Percentiles rank a stretch among this genome's conserved stretches.
Conservation (phyloP, 371 early-diverging fungal genomes). For the Rhizopus arrhizus region DNA sequence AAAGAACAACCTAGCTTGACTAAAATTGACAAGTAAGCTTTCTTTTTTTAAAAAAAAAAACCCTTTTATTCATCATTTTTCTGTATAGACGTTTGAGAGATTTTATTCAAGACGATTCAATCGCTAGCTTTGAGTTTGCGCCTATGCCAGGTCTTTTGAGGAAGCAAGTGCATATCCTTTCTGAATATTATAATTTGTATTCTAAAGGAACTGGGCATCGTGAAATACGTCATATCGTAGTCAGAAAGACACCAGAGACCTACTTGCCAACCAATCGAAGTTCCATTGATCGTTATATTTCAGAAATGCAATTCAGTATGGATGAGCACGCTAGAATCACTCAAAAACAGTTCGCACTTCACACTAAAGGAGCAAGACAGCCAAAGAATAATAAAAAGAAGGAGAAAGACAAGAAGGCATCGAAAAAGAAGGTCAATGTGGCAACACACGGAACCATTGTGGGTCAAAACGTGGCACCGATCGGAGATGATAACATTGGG, state of each 20-base stretch:
- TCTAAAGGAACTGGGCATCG: constrained; percentile 57
- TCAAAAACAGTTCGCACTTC: constrained; percentile 17
- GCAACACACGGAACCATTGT: constrained; percentile 65
- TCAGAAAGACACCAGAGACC: constrained; percentile 57
- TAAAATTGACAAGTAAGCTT: constrained; percentile 23
- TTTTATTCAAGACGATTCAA: constrained; percentile 41
- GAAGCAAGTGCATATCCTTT: constrained; percentile 56
- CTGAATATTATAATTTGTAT: constrained; percentile 53
- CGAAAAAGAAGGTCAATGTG: constrained; percentile 15
- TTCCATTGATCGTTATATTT: constrained; percentile 47
- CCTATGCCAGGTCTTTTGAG: constrained; percentile 59
- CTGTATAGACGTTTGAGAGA: constrained; percentile 39
- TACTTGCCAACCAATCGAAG: constrained; percentile 53
- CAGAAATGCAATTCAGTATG: constrained; percentile 36
- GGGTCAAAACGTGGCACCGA: constrained; percentile 64
- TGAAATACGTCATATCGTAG: constrained; percentile 27
- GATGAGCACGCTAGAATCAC: constrained; percentile 26
- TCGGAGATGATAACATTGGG: constrained; percentile 72
- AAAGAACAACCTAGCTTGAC: constrained; percentile 18
- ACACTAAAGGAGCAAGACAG: constrained; percentile 8
- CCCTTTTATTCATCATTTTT: neutral
- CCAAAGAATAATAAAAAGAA: constrained; percentile 1
- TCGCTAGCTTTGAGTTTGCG: constrained; percentile 47
- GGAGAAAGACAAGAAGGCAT: constrained; percentile 12
- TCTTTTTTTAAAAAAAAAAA: neutral